Evolutionary conservation across 23 red algal genomes (phyloP), one percentile per base, ranked within the genome.

Genomic region (Pyropia yezoensis): DNA sequence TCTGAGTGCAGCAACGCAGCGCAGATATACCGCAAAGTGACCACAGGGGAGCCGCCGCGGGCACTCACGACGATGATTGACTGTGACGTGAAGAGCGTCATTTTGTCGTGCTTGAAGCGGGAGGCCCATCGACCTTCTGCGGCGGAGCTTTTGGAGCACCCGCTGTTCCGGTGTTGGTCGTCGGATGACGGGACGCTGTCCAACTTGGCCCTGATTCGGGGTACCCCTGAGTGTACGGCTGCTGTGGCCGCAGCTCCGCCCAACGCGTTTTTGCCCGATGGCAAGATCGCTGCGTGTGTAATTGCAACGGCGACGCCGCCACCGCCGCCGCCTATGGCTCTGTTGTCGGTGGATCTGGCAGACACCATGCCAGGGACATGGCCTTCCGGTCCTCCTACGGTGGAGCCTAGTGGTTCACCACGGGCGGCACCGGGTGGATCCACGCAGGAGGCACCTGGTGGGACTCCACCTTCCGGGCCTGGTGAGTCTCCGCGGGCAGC

Each of bases 11-110:
- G 87, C 1, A 91, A 91, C 52, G 76, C 88, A 62, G 94, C 84
- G 4, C 94, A 98, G 64, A 98, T 98, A 39, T 91, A 91, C 39
- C 80, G 83, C 16, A 98, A 98, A 29, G 94, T 98, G 21, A 74
- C 88, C 39, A 70, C 68, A n/a, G 85, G 85, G 23, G 94, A 90
- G 67, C 78, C 75, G 32, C 94, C 94, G 16, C 29, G 61, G 15
- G 71, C 80, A 1, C 82, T 98, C 49, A 71, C 72, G 24, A 71
- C 71, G 58, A 49, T 98, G 30, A 65, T 54, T 5, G 86, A 98
- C 8, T 68, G 80, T 50, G 65, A 72, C 54, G 67, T 98, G 8
- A 98, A 98, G 65, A 58, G 76, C 50, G 94, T 98, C 8, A 98
- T 98, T 32, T 51, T 55, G 3, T 54, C 68, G 33, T 98, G 94